phyloP scores from a whole-genome alignment of 2,329 filamentous ascomycete species.

The Fusarium continuum region DNA sequence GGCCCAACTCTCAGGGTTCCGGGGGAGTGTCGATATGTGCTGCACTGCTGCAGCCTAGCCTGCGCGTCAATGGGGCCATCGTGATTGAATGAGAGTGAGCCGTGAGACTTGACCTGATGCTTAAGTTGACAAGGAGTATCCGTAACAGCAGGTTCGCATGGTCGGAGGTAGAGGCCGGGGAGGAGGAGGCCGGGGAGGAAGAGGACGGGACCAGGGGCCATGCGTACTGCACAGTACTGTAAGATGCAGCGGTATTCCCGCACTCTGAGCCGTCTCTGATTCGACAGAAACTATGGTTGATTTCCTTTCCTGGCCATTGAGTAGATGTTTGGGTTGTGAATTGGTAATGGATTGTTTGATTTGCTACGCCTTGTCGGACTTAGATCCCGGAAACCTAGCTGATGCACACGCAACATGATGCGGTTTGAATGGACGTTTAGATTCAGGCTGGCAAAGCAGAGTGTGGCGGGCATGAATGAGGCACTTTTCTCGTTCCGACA shows the following conservation, averaged over 20 bases:
- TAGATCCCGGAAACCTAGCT: constrained; percentile 3
- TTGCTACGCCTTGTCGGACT: constrained; percentile 25
- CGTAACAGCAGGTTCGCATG: constrained; percentile 21
- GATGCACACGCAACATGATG: constrained; percentile 10
- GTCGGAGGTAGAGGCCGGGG: constrained; percentile 23
- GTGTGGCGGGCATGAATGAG: not conserved
- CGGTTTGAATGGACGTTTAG: constrained; percentile 8
- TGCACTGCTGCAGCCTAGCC: too few relatives aligned
- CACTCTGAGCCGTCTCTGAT: constrained; percentile 31
- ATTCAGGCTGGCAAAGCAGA: constrained; percentile 13
- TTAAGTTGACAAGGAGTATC: constrained; percentile 8
- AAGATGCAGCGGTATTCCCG: constrained; percentile 31
- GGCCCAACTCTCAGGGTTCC: constrained; percentile 25
- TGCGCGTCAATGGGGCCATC: constrained; percentile 33
- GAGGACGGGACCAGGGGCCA: constrained; percentile 22
- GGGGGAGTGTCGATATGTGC: constrained; percentile 31
- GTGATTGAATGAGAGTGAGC: not conserved
- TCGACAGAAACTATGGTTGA: constrained; percentile 20
- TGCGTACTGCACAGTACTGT: too few relatives aligned
- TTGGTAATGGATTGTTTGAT: constrained; percentile 36
- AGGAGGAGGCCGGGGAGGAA: too few relatives aligned
- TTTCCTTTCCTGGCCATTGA: constrained; percentile 25
- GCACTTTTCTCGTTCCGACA: not conserved
- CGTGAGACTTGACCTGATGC: too few relatives aligned
- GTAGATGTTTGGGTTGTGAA: constrained; percentile 26